These are phyloP conservation scores for Coemansia pectinata DNA, from an alignment of 192 early-diverging fungal species.

Conservation along the genomic window DNA sequence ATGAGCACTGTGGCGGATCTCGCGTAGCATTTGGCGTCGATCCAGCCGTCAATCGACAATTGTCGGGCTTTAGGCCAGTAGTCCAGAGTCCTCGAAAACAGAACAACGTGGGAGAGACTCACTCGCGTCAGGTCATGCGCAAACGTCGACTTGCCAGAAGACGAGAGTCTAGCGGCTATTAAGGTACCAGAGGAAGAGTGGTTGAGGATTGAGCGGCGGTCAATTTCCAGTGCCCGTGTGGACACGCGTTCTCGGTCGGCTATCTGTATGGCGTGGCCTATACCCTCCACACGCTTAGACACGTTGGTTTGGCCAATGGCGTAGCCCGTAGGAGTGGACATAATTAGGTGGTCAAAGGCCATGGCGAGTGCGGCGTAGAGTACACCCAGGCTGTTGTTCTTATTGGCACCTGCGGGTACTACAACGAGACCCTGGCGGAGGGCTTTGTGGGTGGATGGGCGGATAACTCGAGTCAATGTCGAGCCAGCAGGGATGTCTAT, in stretches of 20 bases:
- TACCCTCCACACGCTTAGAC: constrained; percentile 9
- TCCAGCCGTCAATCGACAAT: constrained; percentile 27
- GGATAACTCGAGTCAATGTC: not conserved
- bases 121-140: constrained; percentile 19
- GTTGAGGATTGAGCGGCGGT: not conserved
- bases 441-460: no score
- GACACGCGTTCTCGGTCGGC: constrained; percentile 16
- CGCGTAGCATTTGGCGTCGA: constrained; percentile 19
- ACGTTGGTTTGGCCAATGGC: constrained; percentile 18
- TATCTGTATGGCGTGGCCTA: constrained; percentile 16
- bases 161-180: constrained; percentile 16
- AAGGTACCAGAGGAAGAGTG: not conserved
- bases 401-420: constrained; percentile 14
- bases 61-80: constrained; percentile 29
- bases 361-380: constrained; percentile 29
- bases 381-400: constrained; percentile 7
- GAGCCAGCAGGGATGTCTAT: not conserved
- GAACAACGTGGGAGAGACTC: not conserved
- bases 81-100: constrained; percentile 18
- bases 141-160: not conserved
- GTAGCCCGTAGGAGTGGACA: constrained; percentile 6
- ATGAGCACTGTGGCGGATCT: constrained; percentile 16
- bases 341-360: constrained; percentile 25
- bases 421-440: constrained; percentile 9
- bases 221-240: constrained; percentile 11